Evolutionary conservation across 2,329 filamentous ascomycete species (phyloP).

Genomic region (Colletotrichum sp.): DNA sequence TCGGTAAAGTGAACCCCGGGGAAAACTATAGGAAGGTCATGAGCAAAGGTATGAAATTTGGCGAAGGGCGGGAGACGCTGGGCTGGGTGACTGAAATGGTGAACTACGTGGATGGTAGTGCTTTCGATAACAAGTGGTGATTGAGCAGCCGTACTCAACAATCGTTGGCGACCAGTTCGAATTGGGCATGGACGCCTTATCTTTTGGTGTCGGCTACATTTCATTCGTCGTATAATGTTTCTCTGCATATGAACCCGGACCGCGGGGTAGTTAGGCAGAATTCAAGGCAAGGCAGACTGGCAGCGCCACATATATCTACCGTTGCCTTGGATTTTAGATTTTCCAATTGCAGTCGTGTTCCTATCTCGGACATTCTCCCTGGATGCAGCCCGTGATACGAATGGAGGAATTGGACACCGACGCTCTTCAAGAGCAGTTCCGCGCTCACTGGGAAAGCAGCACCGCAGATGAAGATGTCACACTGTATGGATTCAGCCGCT

Average conservation of each 20-base stretch:
- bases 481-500: background rate
- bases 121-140: background rate
- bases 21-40: background rate
- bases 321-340: background rate
- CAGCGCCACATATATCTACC: background rate
- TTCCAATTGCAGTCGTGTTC: background rate
- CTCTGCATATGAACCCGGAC: background rate
- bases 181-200: background rate
- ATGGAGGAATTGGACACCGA: background rate
- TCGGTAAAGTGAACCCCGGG: background rate
- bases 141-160: accelerated
- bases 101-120: background rate
- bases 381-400: background rate
- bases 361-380: background rate
- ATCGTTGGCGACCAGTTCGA: background rate
- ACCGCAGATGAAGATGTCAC: background rate
- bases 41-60: background rate
- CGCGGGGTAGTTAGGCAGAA: background rate
- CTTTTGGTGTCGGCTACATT: background rate
- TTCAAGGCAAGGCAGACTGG: background rate
- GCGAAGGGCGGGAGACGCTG: background rate
- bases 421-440: background rate
- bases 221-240: background rate
- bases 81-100: background rate
- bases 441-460: background rate